Conservation (phyloP, 164 flowering plant species). For the Vitis riparia region DNA sequence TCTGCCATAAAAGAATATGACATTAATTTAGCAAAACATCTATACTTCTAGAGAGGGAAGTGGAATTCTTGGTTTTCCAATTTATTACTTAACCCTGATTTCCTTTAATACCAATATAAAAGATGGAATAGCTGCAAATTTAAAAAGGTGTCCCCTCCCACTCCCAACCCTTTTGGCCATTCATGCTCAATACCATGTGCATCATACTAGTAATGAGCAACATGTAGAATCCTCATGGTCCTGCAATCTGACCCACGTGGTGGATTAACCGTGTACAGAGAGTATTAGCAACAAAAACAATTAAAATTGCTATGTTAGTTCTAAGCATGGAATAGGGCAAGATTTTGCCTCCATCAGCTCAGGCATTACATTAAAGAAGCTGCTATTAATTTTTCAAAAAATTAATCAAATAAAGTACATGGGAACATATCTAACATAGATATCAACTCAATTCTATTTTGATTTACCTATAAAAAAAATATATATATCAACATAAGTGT, state of each 20-base stretch:
- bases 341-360: no score
- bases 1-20: conserved; percentile 40
- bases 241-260: background rate
- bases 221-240: background rate
- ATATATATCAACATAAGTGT: no score
- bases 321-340: background rate
- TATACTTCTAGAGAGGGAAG: background rate
- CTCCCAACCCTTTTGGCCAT: background rate
- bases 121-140: background rate
- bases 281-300: background rate
- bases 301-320: background rate
- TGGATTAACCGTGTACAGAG: background rate
- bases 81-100: background rate
- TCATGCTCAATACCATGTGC: background rate
- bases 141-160: background rate
- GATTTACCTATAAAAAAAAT: no score
- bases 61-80: background rate
- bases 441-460: no score
- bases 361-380: no score
- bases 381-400: no score
- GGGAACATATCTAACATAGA: background rate
- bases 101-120: background rate
- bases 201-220: background rate
- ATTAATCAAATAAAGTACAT: no score
- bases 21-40: background rate